These are phyloP conservation scores for Aegilops sharonensis DNA, from an alignment of 176 grass and related monocot genomes.

Conservation along the genomic window DNA sequence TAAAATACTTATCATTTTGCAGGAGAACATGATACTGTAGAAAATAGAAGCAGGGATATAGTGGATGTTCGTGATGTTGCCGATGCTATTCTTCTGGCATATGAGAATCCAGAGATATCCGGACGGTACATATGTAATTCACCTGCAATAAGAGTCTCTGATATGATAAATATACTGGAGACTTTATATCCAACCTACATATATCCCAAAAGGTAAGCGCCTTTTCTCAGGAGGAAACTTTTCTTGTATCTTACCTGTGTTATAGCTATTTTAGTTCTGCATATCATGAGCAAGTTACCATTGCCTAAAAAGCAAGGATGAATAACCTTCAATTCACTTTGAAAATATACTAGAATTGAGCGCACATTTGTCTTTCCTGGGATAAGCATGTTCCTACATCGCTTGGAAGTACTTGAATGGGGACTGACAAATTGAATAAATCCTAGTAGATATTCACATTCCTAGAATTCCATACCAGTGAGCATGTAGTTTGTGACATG, in stretches of 20 bases:
- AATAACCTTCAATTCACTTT: background rate
- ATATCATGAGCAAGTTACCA: background rate
- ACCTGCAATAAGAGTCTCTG: conserved; percentile 30
- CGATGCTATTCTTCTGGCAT: conserved; percentile 43
- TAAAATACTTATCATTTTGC: background rate
- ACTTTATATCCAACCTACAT: conserved; percentile 33
- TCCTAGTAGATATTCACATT: background rate
- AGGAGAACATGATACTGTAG: conserved; percentile 38
- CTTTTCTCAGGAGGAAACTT: background rate
- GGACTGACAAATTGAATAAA: background rate
- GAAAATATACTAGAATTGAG: background rate
- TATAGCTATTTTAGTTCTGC: background rate
- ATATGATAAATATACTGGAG: conserved; percentile 41
- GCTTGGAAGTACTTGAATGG: background rate
- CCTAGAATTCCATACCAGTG: background rate
- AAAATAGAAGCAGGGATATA: conserved; percentile 33
- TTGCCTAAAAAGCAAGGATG: background rate
- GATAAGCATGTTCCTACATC: too few species aligned
- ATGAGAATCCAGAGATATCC: conserved; percentile 35
- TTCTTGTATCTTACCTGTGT: background rate
- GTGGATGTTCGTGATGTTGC: conserved; percentile 49
- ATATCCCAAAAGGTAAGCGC: conserved; percentile 46
- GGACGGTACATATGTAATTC: conserved; percentile 44
- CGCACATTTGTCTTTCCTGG: background rate
- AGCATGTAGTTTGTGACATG: background rate